Evolutionary conservation across 2,329 filamentous ascomycete species (phyloP), one percentile per base, ranked within the genome.

Genomic region (Epichloe scottii): DNA sequence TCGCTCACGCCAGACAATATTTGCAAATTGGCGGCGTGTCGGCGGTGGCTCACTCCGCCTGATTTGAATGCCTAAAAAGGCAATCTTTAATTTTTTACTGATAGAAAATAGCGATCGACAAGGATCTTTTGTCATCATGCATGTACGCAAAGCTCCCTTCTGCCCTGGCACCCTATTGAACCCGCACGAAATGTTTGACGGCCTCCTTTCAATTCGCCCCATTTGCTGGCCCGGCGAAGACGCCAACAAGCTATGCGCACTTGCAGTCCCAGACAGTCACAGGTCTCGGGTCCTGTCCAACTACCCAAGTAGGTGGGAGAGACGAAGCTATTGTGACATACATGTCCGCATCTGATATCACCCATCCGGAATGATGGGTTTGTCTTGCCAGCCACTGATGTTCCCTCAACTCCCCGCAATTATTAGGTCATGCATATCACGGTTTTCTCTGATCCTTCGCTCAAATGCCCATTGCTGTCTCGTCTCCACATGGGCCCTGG

Each of bases 351-450:
- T 26, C 26, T 26, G 26, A 26, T 26, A 26, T 23, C 21, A 26
- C 26, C 26, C 26, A 26, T 26, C 26, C 26, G 7, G 3, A 26
- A 26, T 26, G 26, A 26, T 26, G 7, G 26, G 26, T 7, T 41
- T 34, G 15, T 26, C 6, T 7, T 49, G n/a, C 19, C 21, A 34
- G 8, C 41, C 50, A 30, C n/a, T 37, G n/a, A 35, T 44, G 2
- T 19, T 46, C 40, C 37, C 23, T 53, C 55, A 51, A 48, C 59
- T 63, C 65, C 62, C 63, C 65, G 65, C 64, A 70, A 71, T 71
- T 71, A 71, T 72, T 7, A 26, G 7, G 68, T 70, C 69, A 71
- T 71, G 26, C 26, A 69, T 68, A 66, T 66, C 64, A 62, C 62
- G 58, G 58, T 53, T 61, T 59, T 8, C 26, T 8, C 23, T 26